Conservation (phyloP, 305 asterid species). For the Fraxinus velutina region DNA sequence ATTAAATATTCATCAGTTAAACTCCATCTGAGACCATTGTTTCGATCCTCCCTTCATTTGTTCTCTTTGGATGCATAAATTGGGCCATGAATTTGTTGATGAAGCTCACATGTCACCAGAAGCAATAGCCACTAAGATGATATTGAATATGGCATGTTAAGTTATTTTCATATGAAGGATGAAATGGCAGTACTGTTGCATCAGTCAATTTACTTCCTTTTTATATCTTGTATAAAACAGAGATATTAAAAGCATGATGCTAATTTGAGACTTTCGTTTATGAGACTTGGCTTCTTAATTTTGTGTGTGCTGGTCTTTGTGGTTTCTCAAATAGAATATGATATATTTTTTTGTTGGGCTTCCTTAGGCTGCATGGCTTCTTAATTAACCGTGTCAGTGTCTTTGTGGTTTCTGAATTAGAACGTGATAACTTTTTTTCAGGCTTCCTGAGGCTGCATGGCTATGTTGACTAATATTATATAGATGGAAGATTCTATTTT, state of each 20-base stretch:
- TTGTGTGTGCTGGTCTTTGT: constrained; percentile 17
- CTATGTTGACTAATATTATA: constrained; percentile 40
- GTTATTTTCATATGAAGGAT: background rate
- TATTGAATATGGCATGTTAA: background rate
- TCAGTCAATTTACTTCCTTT: background rate
- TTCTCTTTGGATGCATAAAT: background rate
- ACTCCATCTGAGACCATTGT: background rate
- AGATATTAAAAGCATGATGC: background rate
- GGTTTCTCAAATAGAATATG: background rate
- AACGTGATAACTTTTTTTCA: background rate
- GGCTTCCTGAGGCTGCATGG: constrained; percentile 45
- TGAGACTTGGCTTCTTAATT: background rate
- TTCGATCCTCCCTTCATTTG: background rate
- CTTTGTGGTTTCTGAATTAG: background rate
- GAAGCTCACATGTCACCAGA: background rate
- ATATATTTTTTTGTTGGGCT: background rate
- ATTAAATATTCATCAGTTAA: background rate
- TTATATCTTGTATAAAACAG: background rate
- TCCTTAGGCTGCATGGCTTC: constrained; percentile 20
- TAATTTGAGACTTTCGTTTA: background rate
- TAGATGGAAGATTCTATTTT: constrained; percentile 56
- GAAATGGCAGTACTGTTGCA: background rate
- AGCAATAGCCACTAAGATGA: background rate
- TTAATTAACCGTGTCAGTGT: background rate
- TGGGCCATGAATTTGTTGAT: background rate